Percentiles rank a stretch among this genome's conserved stretches.
phyloP scores from a whole-genome alignment of 139 green algal genomes.

The Medakamo hakoo region DNA sequence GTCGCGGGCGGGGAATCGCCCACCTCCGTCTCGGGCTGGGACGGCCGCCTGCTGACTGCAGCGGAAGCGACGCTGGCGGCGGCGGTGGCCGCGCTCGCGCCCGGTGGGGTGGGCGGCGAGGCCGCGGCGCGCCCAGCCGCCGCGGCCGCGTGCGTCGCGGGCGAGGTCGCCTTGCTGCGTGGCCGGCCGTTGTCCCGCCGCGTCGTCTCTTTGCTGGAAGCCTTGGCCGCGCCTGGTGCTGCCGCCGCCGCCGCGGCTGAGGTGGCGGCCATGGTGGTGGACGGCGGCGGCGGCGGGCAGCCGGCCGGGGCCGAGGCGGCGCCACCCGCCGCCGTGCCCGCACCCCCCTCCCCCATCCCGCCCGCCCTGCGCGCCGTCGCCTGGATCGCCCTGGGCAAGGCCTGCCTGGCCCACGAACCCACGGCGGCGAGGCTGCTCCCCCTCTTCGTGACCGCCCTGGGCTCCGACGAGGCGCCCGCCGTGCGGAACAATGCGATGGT shows the following conservation, averaged over 20 bases:
- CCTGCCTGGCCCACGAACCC: conserved; percentile 57
- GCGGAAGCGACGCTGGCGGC: neutral
- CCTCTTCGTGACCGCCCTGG: conserved; percentile 53
- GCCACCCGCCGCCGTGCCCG: neutral
- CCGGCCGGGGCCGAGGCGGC: too few species aligned
- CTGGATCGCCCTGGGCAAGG: conserved; percentile 60
- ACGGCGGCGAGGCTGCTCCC: conserved; percentile 58
- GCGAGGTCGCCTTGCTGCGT: conserved; percentile 39
- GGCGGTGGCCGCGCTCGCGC: neutral
- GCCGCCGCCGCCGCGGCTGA: too few species aligned
- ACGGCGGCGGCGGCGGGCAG: too few species aligned
- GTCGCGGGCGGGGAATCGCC: neutral
- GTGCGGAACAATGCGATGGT: conserved; percentile 86
- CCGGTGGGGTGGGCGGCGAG: neutral
- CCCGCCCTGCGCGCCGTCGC: conserved; percentile 33
- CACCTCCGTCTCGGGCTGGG: neutral
- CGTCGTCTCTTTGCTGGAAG: conserved; percentile 43
- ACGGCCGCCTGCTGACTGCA: neutral
- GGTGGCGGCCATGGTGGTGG: too few species aligned
- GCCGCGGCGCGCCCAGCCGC: conserved; percentile 1
- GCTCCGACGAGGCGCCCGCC: conserved; percentile 18
- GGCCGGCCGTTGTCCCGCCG: conserved; percentile 3
- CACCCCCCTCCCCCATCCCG: neutral
- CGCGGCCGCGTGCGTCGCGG: conserved; percentile 37
- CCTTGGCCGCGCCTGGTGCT: too few species aligned